A percentile compares a stretch with the other conserved stretches of the same genome.
Evolutionary conservation across 129 eudicot species (phyloP).

Genomic region (Pseudognaphalium luteoalbum): DNA sequence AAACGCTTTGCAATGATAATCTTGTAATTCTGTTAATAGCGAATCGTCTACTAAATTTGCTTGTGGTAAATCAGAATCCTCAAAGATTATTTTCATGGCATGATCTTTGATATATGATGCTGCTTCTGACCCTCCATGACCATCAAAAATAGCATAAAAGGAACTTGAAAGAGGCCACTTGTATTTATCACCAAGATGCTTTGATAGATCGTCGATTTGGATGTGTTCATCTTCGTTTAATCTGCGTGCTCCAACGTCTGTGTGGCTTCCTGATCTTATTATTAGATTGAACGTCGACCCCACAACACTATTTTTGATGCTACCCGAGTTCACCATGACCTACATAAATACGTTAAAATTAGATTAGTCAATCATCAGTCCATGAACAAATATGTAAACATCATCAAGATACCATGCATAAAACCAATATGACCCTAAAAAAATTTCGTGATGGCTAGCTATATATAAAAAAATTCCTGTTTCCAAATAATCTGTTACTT

Average conservation of each 20-base stretch:
- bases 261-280: slow-evolving; percentile 66
- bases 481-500: too few species aligned
- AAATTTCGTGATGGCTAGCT: too few species aligned
- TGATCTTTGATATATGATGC: slow-evolving; percentile 54
- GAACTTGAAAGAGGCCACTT: slow-evolving; percentile 53
- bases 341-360: too few species aligned
- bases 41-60: slow-evolving; percentile 32
- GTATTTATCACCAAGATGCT: slow-evolving; percentile 41
- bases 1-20: slow-evolving; percentile 45
- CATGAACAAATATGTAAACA: too few species aligned
- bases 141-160: slow-evolving; percentile 69
- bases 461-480: too few species aligned
- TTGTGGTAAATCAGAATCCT: slow-evolving; percentile 55
- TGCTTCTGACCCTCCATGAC: slow-evolving; percentile 79
- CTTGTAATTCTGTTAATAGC: slow-evolving; percentile 45
- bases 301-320: too few species aligned
- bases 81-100: slow-evolving; percentile 51
- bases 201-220: slow-evolving; percentile 50
- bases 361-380: too few species aligned
- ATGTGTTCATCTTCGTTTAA: slow-evolving; percentile 72
- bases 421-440: too few species aligned
- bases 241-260: slow-evolving; percentile 63
- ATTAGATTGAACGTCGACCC: background rate
- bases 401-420: too few species aligned
- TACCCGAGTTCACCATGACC: too few species aligned